Evolutionary conservation across 805 yeast genomes (phyloP).

Genomic region (Candida piceae): DNA sequence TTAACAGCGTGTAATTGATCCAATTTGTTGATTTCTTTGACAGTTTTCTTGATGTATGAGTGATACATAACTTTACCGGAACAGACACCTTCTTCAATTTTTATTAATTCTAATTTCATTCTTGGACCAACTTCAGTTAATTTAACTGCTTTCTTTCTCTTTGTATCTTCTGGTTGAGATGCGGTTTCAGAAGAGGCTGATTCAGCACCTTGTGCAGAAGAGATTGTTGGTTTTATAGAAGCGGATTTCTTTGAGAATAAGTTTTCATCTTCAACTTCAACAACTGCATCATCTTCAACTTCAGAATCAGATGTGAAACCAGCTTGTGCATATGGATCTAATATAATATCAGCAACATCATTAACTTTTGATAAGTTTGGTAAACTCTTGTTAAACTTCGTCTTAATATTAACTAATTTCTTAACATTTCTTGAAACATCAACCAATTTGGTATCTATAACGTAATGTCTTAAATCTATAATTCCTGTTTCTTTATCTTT

Average conservation of each 20-base stretch:
- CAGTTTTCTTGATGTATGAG: slow-evolving; percentile 58
- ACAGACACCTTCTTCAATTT: slow-evolving; percentile 91
- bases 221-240: too few species aligned
- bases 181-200: slow-evolving; percentile 5
- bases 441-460: slow-evolving; percentile 79
- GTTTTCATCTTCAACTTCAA: slow-evolving; percentile 43
- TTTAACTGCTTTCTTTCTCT: slow-evolving; percentile 78
- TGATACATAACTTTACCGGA: slow-evolving; percentile 87
- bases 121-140: slow-evolving; percentile 93
- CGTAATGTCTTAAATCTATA: slow-evolving; percentile 85
- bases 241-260: slow-evolving; percentile 17
- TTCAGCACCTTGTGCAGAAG: too few species aligned
- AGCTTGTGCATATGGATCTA: slow-evolving; percentile 75
- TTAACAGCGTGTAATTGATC: slow-evolving; percentile 64
- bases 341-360: slow-evolving; percentile 78
- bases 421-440: slow-evolving; percentile 72
- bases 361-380: slow-evolving; percentile 64
- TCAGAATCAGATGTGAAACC: slow-evolving; percentile 89
- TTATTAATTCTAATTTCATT: slow-evolving; percentile 64
- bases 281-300: slow-evolving; percentile 85
- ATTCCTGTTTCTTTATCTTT: slow-evolving; percentile 65
- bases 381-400: slow-evolving; percentile 52
- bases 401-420: slow-evolving; percentile 59
- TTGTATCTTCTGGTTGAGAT: slow-evolving; percentile 12
- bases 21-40: slow-evolving; percentile 51